A percentile compares a stretch with the other conserved stretches of the same genome.
These are phyloP conservation scores for Microdochium trichocladiopsis DNA, from an alignment of 2,329 filamentous ascomycete species.

Conservation along the genomic window DNA sequence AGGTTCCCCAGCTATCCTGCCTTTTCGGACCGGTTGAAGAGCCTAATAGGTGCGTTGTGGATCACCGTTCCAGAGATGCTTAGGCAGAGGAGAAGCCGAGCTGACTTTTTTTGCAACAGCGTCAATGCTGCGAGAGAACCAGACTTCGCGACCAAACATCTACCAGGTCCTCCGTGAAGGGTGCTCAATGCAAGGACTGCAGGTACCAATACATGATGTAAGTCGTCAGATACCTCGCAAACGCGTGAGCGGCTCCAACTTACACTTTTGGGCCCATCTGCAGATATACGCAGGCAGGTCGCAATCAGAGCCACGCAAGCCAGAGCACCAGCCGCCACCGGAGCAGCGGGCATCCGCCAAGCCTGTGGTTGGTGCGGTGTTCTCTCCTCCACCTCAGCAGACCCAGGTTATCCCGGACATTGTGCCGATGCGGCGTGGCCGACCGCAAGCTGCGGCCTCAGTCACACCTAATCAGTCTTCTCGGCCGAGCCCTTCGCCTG, in stretches of 20 bases:
- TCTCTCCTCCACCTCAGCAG: conserved; percentile 65
- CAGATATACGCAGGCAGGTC: conserved; percentile 66
- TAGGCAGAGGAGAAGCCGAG: not conserved
- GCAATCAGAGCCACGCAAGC: conserved; percentile 51
- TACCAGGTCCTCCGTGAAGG: conserved; percentile 86
- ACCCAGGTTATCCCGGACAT: conserved; percentile 73
- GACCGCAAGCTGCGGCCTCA: conserved; percentile 46
- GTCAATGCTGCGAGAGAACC: conserved; percentile 84
- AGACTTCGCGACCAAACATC: conserved; percentile 75
- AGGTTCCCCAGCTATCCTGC: conserved; percentile 81
- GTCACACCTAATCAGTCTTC: conserved; percentile 27
- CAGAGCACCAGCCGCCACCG: conserved; percentile 43
- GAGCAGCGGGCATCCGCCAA: conserved; percentile 44
- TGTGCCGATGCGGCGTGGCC: conserved; percentile 85
- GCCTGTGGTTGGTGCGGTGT: conserved; percentile 71
- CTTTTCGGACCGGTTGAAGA: conserved; percentile 86
- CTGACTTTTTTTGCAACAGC: conserved; percentile 39
- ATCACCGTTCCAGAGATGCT: not conserved
- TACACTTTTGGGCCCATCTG: too few species aligned
- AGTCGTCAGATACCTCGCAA: too few species aligned
- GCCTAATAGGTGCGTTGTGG: conserved; percentile 68
- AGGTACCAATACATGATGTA: conserved; percentile 85
- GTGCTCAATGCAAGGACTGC: conserved; percentile 81
- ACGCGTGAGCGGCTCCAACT: too few species aligned
- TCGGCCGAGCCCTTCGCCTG: conserved; percentile 61